A percentile compares a stretch with the other conserved stretches of the same genome.
phyloP scores from a whole-genome alignment of 2,329 filamentous ascomycete genomes.

The Hysterium pulicare region DNA sequence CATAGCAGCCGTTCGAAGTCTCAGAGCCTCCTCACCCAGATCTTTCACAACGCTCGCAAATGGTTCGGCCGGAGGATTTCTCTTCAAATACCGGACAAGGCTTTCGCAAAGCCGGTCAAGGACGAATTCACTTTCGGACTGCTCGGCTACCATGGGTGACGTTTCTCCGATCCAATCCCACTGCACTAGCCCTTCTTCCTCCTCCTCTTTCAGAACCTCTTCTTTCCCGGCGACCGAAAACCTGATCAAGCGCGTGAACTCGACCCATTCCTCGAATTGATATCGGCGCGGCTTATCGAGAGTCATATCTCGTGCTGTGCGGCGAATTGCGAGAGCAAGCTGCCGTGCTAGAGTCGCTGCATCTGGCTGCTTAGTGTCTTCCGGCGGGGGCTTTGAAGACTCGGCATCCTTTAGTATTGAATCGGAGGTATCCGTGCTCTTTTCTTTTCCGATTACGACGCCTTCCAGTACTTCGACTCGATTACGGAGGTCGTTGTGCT shows the following conservation, averaged over 20 bases:
- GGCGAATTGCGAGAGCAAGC: constrained; percentile 66
- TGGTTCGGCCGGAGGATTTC: constrained; percentile 6
- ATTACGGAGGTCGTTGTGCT: constrained; percentile 7
- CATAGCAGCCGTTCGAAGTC: background rate
- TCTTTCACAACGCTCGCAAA: constrained; percentile 7
- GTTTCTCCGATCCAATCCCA: constrained; percentile 68
- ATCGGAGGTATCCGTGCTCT: background rate
- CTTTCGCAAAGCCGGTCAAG: constrained; percentile 62
- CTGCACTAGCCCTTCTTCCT: constrained; percentile 53
- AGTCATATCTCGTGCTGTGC: constrained; percentile 59
- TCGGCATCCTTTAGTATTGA: constrained; percentile 19
- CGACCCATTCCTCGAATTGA: constrained; percentile 75
- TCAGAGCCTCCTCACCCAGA: constrained; percentile 5
- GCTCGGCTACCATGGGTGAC: constrained; percentile 60
- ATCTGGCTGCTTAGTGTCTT: constrained; percentile 43
- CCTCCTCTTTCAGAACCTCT: constrained; percentile 39
- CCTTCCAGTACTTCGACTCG: constrained; percentile 1
- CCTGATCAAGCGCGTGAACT: constrained; percentile 68
- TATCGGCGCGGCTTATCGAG: constrained; percentile 59
- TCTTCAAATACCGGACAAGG: constrained; percentile 35
- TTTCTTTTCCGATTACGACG: background rate
- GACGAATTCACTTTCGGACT: constrained; percentile 61
- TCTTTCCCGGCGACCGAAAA: constrained; percentile 37
- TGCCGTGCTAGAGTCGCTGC: constrained; percentile 49
- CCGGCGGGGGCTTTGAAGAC: background rate